A percentile compares a stretch with the other conserved stretches of the same genome.
phyloP scores from a whole-genome alignment of 2,329 filamentous ascomycete species.

The Aspergillus sp. region DNA sequence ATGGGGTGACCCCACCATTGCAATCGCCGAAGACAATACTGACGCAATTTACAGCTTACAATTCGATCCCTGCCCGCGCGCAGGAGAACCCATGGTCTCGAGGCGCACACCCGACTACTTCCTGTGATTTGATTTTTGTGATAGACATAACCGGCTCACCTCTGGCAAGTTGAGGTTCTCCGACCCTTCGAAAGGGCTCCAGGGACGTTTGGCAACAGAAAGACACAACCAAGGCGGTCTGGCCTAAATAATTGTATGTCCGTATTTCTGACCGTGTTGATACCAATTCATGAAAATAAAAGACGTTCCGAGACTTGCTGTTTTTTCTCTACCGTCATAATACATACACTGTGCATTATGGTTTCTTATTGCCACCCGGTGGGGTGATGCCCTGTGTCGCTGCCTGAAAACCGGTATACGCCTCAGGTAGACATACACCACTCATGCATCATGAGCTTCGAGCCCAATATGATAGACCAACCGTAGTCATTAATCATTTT shows the following conservation, averaged over 20 bases:
- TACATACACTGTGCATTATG: neutral
- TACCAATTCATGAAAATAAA: conserved; percentile 46
- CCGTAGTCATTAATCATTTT: neutral
- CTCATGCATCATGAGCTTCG: neutral
- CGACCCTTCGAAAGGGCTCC: conserved; percentile 29
- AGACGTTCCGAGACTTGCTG: conserved; percentile 25
- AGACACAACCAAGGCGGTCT: conserved; percentile 30
- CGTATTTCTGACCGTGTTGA: conserved; percentile 40
- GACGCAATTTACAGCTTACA: conserved; percentile 70
- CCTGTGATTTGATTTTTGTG: conserved; percentile 61
- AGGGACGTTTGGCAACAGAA: conserved; percentile 27
- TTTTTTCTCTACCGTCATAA: too few relatives aligned
- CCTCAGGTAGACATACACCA: neutral
- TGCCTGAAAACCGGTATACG: neutral
- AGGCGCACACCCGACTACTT: conserved; percentile 98
- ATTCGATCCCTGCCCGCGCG: conserved; percentile 97
- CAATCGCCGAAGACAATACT: too few relatives aligned
- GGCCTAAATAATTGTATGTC: conserved; percentile 38
- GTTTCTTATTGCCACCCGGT: neutral
- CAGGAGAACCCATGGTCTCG: conserved; percentile 98
- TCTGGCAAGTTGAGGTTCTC: conserved; percentile 23
- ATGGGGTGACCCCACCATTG: conserved; percentile 48
- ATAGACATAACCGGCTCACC: conserved; percentile 32
- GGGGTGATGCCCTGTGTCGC: neutral
- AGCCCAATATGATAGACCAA: neutral